Evolutionary conservation across 345 rosid species (phyloP).

Genomic region (Acer yangbiense): DNA sequence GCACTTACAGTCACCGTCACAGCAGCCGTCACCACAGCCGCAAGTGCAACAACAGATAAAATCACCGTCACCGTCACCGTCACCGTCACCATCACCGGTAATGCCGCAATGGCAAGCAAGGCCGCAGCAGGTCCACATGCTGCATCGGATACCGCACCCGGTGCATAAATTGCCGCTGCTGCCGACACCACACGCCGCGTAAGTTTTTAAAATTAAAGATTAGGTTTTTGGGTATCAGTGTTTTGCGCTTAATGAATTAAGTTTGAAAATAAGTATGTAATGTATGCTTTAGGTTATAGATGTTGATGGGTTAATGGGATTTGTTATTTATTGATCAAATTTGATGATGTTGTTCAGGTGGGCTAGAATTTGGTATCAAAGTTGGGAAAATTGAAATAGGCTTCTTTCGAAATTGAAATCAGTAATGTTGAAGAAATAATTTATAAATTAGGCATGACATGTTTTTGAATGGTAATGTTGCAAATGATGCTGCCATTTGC

Average conservation of each 20-base stretch:
- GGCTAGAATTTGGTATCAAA: not conserved
- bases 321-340: not conserved
- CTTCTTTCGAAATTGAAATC: not conserved
- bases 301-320: not conserved
- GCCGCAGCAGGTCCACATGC: constrained; percentile 29
- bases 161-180: constrained; percentile 40
- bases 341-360: not conserved
- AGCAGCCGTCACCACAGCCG: constrained; percentile 21
- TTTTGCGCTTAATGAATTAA: not conserved
- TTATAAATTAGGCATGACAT: not conserved
- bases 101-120: constrained; percentile 29
- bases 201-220: constrained; percentile 8
- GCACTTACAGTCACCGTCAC: constrained; percentile 22
- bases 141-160: constrained; percentile 40
- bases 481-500: not conserved
- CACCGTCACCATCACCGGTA: not conserved
- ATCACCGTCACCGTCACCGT: constrained; percentile 10
- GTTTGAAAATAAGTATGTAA: not conserved
- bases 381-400: not conserved
- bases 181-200: constrained; percentile 37
- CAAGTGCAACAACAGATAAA: constrained; percentile 18
- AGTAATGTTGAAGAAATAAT: not conserved
- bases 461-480: constrained; percentile 10
- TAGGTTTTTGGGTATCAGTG: not conserved
- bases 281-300: not conserved